Conservation (phyloP, 2,329 filamentous ascomycete species). For the Ceratocystiopsis brevicomis region DNA sequence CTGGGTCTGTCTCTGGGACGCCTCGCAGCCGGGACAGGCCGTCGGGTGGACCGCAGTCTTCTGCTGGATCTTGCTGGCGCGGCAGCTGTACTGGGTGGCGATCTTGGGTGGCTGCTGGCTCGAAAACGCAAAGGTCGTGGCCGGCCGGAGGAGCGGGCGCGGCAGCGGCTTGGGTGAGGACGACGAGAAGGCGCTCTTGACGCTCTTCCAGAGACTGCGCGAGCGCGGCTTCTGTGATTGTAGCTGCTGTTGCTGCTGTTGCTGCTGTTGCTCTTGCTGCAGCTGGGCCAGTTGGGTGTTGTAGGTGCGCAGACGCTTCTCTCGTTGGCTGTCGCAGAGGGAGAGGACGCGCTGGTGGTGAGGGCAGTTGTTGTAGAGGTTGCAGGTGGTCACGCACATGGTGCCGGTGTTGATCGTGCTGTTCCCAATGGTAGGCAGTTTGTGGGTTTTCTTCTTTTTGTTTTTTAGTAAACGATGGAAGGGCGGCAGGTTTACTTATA, state of each 20-base stretch:
- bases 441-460: too few species aligned
- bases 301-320: constrained; percentile 1
- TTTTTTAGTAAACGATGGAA: too few species aligned
- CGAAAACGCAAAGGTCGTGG: neutral
- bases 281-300: neutral
- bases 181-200: neutral
- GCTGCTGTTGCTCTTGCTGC: neutral
- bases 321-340: constrained; percentile 1
- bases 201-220: neutral
- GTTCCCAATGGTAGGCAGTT: neutral
- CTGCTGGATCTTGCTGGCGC: neutral
- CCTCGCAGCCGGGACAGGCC: neutral
- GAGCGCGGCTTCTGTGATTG: too few species aligned
- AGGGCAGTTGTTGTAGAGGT: constrained; percentile 1
- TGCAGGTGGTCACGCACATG: constrained; percentile 4
- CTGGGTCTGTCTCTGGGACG: too few species aligned
- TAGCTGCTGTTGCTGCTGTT: neutral
- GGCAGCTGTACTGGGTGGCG: neutral
- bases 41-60: neutral
- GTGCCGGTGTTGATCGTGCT: neutral
- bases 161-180: too few species aligned
- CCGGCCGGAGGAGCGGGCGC: too few species aligned
- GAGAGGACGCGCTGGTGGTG: constrained; percentile 3
- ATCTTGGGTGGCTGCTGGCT: neutral
- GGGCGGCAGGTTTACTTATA: too few species aligned